Conservation (phyloP, 2,329 filamentous ascomycete species). For the Alternaria incomplexa region DNA sequence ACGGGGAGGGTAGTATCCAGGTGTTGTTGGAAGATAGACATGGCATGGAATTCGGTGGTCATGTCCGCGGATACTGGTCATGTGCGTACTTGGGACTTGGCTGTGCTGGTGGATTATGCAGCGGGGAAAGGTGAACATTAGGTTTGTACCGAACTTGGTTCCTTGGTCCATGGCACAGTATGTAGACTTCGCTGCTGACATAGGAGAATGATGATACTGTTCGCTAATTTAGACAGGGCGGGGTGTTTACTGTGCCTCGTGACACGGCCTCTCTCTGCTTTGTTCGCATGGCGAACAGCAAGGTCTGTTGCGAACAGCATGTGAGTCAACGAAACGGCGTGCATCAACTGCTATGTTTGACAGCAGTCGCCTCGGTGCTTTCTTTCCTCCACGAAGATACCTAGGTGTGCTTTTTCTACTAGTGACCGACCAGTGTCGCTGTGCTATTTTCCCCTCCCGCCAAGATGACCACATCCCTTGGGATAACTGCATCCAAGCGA, state of each 20-base stretch:
- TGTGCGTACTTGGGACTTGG: not conserved
- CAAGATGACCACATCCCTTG: not conserved
- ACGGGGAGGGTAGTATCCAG: not conserved
- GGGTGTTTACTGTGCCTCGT: not conserved
- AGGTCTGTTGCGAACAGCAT: not conserved
- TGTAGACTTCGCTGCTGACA: not conserved
- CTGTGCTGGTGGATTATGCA: not conserved
- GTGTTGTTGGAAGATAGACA: not conserved
- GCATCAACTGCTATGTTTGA: accelerated
- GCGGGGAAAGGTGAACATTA: not conserved
- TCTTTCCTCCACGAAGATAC: not conserved
- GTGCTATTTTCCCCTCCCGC: not conserved
- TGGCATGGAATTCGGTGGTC: not conserved
- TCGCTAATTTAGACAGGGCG: not conserved
- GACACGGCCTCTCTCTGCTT: not conserved
- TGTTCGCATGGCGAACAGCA: not conserved
- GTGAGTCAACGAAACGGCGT: not conserved
- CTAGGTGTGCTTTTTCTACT: not conserved
- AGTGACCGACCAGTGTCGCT: not conserved
- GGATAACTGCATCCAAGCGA: accelerated
- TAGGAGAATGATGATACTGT: not conserved
- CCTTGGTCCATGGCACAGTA: not conserved
- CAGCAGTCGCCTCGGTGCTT: not conserved
- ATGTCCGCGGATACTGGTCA: not conserved
- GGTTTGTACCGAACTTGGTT: not conserved